These are phyloP conservation scores for Leccinum boreale DNA, from an alignment of 768 basidiomycete genomes.

Conservation along the genomic window DNA sequence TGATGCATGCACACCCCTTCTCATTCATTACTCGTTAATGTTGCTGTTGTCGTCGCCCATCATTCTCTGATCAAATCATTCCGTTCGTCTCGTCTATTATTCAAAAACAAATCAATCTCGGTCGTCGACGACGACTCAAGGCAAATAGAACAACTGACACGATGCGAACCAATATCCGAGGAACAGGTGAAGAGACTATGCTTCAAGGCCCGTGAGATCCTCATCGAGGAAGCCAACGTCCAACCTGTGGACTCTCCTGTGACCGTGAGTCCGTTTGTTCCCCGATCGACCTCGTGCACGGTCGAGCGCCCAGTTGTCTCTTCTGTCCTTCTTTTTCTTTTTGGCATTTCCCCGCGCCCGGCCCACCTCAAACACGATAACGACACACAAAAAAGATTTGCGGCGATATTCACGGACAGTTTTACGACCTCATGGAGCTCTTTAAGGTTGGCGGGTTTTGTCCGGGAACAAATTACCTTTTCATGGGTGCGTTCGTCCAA, in stretches of 20 bases:
- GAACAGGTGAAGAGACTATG: conserved; percentile 94
- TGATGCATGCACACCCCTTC: conserved; percentile 24
- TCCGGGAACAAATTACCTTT: conserved; percentile 92
- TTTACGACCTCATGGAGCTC: conserved; percentile 94
- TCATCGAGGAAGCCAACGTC: conserved; percentile 97
- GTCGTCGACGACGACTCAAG: conserved; percentile 39
- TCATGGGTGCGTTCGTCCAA: conserved; percentile 69
- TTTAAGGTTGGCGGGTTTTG: conserved; percentile 92
- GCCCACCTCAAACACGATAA: conserved; percentile 1
- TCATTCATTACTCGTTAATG: conserved; percentile 4
- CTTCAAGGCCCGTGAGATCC: conserved; percentile 92
- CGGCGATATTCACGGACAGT: conserved; percentile 97
- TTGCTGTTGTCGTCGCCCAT: conserved; percentile 11
- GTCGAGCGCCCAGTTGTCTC: background rate
- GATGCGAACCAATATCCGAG: conserved; percentile 94
- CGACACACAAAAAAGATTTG: conserved; percentile 55
- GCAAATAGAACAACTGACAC: conserved; percentile 91
- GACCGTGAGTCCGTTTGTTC: conserved; percentile 57
- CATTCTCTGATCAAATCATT: conserved; percentile 27
- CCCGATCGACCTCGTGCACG: background rate
- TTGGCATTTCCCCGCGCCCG: background rate
- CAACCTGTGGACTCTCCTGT: conserved; percentile 95
- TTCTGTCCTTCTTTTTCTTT: background rate
- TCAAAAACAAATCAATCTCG: conserved; percentile 8
- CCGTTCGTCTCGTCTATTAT: background rate